phyloP scores from a whole-genome alignment of 495 filamentous ascomycete genomes.

The Daldinia vernicosa region DNA sequence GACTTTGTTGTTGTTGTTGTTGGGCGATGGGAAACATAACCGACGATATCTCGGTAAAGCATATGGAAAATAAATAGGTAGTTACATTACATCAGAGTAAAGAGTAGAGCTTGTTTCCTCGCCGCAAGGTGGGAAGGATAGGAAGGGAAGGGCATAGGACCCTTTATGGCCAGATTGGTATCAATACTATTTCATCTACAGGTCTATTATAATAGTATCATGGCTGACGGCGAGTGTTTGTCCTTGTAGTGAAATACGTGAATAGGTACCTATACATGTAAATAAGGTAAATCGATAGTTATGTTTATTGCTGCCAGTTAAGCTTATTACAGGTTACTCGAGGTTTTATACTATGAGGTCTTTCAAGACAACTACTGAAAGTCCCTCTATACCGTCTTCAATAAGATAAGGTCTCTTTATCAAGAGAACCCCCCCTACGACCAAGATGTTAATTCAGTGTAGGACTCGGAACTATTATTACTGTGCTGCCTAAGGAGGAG shows the following conservation, averaged over 20 bases:
- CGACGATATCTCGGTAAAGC: constrained; percentile 20
- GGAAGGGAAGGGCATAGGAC: background rate
- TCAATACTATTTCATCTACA: constrained; percentile 31
- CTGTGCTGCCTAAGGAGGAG: too few species aligned
- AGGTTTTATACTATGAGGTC: too few species aligned
- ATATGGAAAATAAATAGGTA: constrained; percentile 14
- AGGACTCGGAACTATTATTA: too few species aligned
- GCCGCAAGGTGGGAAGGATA: constrained; percentile 25
- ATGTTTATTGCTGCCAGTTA: background rate
- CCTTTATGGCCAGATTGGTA: constrained; percentile 24
- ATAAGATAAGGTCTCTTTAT: too few species aligned
- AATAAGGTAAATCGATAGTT: background rate
- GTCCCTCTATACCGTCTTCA: too few species aligned
- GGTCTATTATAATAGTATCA: background rate
- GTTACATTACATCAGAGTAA: constrained; percentile 6
- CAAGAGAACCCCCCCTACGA: too few species aligned
- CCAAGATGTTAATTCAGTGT: too few species aligned
- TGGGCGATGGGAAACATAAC: background rate
- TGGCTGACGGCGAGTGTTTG: background rate
- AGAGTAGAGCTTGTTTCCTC: constrained; percentile 9
- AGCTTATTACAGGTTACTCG: background rate
- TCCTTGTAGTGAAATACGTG: background rate
- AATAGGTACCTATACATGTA: too few species aligned
- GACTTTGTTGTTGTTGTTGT: constrained; percentile 3
- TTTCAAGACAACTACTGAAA: too few species aligned